Percentiles rank a stretch among this genome's conserved stretches.
These are phyloP conservation scores for Scortechinia acanthostroma DNA, from an alignment of 2,329 filamentous ascomycete species.

Conservation along the genomic window DNA sequence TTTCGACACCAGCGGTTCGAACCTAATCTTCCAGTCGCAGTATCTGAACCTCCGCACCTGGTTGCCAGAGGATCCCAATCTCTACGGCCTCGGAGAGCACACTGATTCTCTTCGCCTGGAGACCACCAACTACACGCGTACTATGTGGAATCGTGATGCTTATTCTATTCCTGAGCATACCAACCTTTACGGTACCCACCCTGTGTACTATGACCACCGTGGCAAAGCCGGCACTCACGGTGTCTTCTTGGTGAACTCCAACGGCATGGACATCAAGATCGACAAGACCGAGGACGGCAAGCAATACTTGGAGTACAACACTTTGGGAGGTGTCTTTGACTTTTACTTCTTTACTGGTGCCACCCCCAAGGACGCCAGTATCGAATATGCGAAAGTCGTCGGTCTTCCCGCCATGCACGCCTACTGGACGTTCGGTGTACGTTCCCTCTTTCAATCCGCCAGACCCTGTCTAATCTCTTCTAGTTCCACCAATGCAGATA, in stretches of 20 bases:
- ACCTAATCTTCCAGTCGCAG: slow-evolving; percentile 71
- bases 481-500: slow-evolving; percentile 54
- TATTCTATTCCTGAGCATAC: slow-evolving; percentile 49
- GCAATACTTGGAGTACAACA: slow-evolving; percentile 75
- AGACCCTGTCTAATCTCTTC: background rate
- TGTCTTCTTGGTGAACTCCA: slow-evolving; percentile 66
- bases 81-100: slow-evolving; percentile 77
- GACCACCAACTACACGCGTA: slow-evolving; percentile 63
- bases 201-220: slow-evolving; percentile 67
- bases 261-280: slow-evolving; percentile 73
- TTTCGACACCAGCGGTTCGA: slow-evolving; percentile 65
- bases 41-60: slow-evolving; percentile 68
- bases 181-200: slow-evolving; percentile 70
- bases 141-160: slow-evolving; percentile 64
- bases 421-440: slow-evolving; percentile 55
- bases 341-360: slow-evolving; percentile 60
- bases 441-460: background rate
- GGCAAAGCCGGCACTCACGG: slow-evolving; percentile 47
- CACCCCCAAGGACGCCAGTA: slow-evolving; percentile 44
- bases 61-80: slow-evolving; percentile 59
- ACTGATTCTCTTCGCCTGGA: slow-evolving; percentile 64
- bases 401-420: slow-evolving; percentile 53
- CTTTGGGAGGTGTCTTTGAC: slow-evolving; percentile 70
- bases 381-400: slow-evolving; percentile 49
- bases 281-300: slow-evolving; percentile 47